A percentile compares a stretch with the other conserved stretches of the same genome.
phyloP scores from a whole-genome alignment of 495 filamentous ascomycete species.

The Trichocladium uniseriatum region DNA sequence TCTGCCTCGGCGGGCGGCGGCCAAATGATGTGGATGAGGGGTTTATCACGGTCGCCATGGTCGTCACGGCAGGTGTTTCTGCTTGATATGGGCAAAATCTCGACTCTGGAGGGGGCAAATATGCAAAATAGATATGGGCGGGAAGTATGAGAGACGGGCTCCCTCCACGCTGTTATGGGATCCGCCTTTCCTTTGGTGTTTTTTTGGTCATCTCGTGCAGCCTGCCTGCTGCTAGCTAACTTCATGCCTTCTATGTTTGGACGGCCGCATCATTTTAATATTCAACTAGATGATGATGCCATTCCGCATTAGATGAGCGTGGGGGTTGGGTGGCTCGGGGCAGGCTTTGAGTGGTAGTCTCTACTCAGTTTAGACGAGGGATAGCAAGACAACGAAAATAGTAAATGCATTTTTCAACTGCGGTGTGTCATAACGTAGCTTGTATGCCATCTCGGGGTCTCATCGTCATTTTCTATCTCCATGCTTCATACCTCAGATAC shows the following conservation, averaged over 20 bases:
- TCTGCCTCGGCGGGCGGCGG: background rate
- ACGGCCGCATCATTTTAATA: background rate
- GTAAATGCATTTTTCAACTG: background rate
- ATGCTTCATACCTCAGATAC: too few species aligned
- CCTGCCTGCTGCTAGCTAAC: slow-evolving; percentile 3
- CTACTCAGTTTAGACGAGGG: slow-evolving; percentile 11
- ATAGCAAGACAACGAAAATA: slow-evolving; percentile 9
- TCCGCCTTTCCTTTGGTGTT: background rate
- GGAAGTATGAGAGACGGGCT: background rate
- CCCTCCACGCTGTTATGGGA: background rate
- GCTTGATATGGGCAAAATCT: slow-evolving; percentile 6
- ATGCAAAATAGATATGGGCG: slow-evolving; percentile 3
- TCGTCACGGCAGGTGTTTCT: slow-evolving; percentile 8
- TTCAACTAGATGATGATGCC: background rate
- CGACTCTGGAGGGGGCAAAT: background rate
- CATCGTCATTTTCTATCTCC: too few species aligned
- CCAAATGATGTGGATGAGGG: slow-evolving; percentile 6
- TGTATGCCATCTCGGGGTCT: too few species aligned
- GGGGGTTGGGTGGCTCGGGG: background rate
- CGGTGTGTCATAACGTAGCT: too few species aligned
- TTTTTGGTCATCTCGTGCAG: slow-evolving; percentile 7
- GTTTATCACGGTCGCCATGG: too few species aligned
- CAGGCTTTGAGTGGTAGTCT: background rate
- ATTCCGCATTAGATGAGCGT: background rate
- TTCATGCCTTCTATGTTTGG: background rate